Conservation (phyloP, 805 yeast species). For the Grigorovia jiainica region DNA sequence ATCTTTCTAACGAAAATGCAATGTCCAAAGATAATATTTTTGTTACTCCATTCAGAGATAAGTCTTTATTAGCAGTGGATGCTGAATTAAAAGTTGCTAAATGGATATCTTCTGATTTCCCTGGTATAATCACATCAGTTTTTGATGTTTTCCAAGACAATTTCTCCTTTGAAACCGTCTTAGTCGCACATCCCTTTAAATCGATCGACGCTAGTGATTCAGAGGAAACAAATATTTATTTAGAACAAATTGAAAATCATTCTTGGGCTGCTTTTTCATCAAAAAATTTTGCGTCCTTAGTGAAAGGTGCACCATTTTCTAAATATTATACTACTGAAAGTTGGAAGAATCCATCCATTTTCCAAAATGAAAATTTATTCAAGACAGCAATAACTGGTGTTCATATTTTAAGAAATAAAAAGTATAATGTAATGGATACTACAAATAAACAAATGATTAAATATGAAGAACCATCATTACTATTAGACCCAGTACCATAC, state of each 20-base stretch:
- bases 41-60: conserved; percentile 78
- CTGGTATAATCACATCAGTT: conserved; percentile 63
- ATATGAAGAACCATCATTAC: conserved; percentile 5
- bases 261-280: conserved; percentile 86
- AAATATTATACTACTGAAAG: conserved; percentile 38
- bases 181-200: conserved; percentile 60
- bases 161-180: conserved; percentile 32
- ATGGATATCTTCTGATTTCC: conserved; percentile 64
- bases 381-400: conserved; percentile 42
- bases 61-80: conserved; percentile 67
- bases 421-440: background rate
- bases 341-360: conserved; percentile 34
- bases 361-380: conserved; percentile 32
- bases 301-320: conserved; percentile 70
- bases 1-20: conserved; percentile 38
- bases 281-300: conserved; percentile 66
- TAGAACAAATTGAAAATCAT: conserved; percentile 53
- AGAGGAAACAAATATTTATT: conserved; percentile 44
- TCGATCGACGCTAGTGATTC: conserved; percentile 15
- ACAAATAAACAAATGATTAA: background rate
- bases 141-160: conserved; percentile 55
- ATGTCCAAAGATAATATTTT: conserved; percentile 63
- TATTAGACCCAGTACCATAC: conserved; percentile 20
- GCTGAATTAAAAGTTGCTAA: conserved; percentile 56
- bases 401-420: conserved; percentile 25